Percentiles rank a stretch among this genome's conserved stretches.
These are phyloP conservation scores for Ogataea dorogensis DNA, from an alignment of 805 yeast genomes.

Conservation along the genomic window DNA sequence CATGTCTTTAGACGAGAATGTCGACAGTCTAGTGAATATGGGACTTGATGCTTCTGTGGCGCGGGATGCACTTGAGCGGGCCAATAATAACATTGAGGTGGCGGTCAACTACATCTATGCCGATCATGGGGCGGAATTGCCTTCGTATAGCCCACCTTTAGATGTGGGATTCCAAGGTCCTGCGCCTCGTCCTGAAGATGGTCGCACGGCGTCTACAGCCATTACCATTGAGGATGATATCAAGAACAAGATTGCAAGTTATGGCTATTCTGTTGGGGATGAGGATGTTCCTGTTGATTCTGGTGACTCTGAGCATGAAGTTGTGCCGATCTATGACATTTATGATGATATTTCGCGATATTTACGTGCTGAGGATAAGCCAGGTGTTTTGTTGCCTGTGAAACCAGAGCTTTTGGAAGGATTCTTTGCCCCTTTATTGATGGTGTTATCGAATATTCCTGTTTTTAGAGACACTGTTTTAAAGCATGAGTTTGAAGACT, in stretches of 20 bases:
- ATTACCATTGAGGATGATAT: conserved; percentile 27
- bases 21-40: conserved; percentile 27
- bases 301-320: conserved; percentile 4
- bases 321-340: conserved; percentile 23
- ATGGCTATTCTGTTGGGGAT: conserved; percentile 16
- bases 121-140: conserved; percentile 15
- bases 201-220: conserved; percentile 16
- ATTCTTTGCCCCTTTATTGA: conserved; percentile 41
- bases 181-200: conserved; percentile 13
- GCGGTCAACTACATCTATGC: conserved; percentile 39
- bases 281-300: conserved; percentile 7
- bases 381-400: conserved; percentile 38
- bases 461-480: conserved; percentile 33
- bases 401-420: conserved; percentile 36
- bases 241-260: conserved; percentile 23
- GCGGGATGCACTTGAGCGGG: conserved; percentile 35
- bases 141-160: conserved; percentile 15
- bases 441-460: conserved; percentile 39
- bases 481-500: conserved; percentile 31
- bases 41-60: conserved; percentile 28
- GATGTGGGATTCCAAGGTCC: conserved; percentile 10
- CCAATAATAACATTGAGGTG: conserved; percentile 33
- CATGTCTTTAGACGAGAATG: conserved; percentile 25
- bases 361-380: conserved; percentile 21
- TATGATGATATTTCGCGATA: conserved; percentile 34